Base-by-base conservation (phyloP, 805 yeast genomes). In the Torulaspora microellipsoides region DNA sequence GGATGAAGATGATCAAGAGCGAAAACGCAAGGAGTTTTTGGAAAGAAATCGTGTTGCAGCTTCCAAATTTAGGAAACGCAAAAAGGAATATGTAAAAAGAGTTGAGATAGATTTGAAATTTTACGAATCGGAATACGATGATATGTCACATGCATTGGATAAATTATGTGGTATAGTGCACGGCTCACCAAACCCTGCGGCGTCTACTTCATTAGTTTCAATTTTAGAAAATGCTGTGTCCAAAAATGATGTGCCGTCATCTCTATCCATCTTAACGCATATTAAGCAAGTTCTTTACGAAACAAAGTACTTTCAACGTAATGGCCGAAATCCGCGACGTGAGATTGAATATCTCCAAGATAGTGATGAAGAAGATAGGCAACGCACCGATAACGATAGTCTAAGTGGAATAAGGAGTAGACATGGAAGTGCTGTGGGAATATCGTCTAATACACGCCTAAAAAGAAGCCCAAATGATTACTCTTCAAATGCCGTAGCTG, bases 31-130 rank as follows among this genome's bases (percentile, higher is more conserved):
- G 60, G 82, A 72, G 59, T 91, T 79, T 56, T 66, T 93, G 51
- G 99, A 93, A 61, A 74, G 98, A 50, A 93, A 93, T 64, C 75
- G 99, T 45, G 79, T 93, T 8, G 99, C 99, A 0, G 99, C 99
- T 0, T 80, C 93, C 17, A 90, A 89, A 61, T 93, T 98, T 70
- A 78, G 99, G 47, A 95, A 86, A 65, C 77, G 97, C 45, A 93
- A 93, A 72, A 93, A 93, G 69, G 88, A 86, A 60, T 83, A 84
- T 72, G 77, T 89, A 28, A 81, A 78, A 45, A 84, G 83, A 53
- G 83, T 93, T 78, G 95, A 89, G 61, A 78, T 74, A 36, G 95
- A 89, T 60, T 72, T 88, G 41, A 74, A 79, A 34, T 81, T 77
- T 54, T 87, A 81, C 60, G 73, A 85, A 13, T 64, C 72, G 9